These are phyloP conservation scores for Flaveria robusta DNA, from an alignment of 129 eudicot species.

Conservation along the genomic window DNA sequence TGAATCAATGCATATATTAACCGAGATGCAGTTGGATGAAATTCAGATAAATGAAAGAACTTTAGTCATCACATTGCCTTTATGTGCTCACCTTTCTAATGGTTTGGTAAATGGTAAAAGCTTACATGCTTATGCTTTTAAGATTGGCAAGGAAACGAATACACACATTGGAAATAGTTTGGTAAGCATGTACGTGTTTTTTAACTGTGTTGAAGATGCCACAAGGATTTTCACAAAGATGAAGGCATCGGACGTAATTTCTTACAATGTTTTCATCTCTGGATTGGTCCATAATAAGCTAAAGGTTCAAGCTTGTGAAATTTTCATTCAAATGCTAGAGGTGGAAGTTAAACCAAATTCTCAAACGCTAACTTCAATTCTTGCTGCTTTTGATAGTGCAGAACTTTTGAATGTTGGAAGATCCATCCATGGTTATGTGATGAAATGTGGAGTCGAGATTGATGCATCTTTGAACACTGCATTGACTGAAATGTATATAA, in stretches of 20 bases:
- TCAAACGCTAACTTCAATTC: slow-evolving; percentile 45
- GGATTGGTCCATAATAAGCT: slow-evolving; percentile 37
- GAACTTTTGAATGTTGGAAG: slow-evolving; percentile 36
- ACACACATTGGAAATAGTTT: slow-evolving; percentile 43
- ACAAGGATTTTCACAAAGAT: slow-evolving; percentile 32
- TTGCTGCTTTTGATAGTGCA: slow-evolving; percentile 31
- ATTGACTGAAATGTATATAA: slow-evolving; percentile 65
- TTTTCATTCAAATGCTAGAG: slow-evolving; percentile 43
- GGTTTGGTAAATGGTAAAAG: slow-evolving; percentile 42
- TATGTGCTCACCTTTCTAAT: slow-evolving; percentile 37
- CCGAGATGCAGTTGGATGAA: slow-evolving; percentile 43
- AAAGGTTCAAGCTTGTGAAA: slow-evolving; percentile 41
- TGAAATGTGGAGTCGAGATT: slow-evolving; percentile 42
- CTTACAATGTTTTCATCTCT: slow-evolving; percentile 51
- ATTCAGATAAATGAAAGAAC: slow-evolving; percentile 44
- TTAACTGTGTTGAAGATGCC: slow-evolving; percentile 41
- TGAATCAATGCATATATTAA: slow-evolving; percentile 38
- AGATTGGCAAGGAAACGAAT: slow-evolving; percentile 43
- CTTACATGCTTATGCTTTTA: slow-evolving; percentile 54
- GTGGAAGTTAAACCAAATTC: slow-evolving; percentile 46
- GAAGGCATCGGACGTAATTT: slow-evolving; percentile 37
- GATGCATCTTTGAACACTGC: slow-evolving; percentile 48
- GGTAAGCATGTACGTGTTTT: slow-evolving; percentile 43
- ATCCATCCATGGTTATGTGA: slow-evolving; percentile 52
- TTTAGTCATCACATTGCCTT: slow-evolving; percentile 37